phyloP scores from a whole-genome alignment of 108 stramenopile genomes.

The Skeletonema menzelii region DNA sequence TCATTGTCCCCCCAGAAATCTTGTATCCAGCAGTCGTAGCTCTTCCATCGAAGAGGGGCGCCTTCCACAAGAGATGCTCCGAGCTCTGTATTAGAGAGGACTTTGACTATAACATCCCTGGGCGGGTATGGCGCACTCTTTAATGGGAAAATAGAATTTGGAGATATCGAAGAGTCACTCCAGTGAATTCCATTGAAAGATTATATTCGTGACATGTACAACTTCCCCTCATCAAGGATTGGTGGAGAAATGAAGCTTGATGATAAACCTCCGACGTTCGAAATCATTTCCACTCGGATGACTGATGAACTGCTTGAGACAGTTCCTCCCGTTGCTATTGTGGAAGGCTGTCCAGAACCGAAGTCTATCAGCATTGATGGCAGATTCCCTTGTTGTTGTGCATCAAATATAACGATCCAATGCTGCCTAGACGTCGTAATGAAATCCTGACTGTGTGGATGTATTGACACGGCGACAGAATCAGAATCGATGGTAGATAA shows the following conservation, averaged over 20 bases:
- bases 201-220: constrained; percentile 50
- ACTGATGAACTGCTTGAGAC: constrained; percentile 33
- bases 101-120: constrained; percentile 22
- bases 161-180: constrained; percentile 13
- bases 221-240: constrained; percentile 40
- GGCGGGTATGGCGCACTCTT: constrained; percentile 32
- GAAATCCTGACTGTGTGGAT: constrained; percentile 9
- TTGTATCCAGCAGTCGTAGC: constrained; percentile 38
- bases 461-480: constrained; percentile 44
- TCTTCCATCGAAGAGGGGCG: constrained; percentile 39
- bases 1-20: constrained; percentile 47
- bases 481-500: constrained; percentile 45
- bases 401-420: constrained; percentile 32
- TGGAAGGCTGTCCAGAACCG: constrained; percentile 31
- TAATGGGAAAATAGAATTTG: constrained; percentile 24
- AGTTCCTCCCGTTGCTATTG: constrained; percentile 43
- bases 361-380: constrained; percentile 55
- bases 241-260: constrained; percentile 44
- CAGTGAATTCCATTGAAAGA: constrained; percentile 58
- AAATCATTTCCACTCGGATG: constrained; percentile 28
- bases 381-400: constrained; percentile 24
- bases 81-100: constrained; percentile 36
- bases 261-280: constrained; percentile 29
- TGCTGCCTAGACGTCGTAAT: constrained; percentile 12
- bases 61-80: constrained; percentile 47